Evolutionary conservation across 495 filamentous ascomycete genomes (phyloP).

Genomic region (Pseudevernia furfuracea): DNA sequence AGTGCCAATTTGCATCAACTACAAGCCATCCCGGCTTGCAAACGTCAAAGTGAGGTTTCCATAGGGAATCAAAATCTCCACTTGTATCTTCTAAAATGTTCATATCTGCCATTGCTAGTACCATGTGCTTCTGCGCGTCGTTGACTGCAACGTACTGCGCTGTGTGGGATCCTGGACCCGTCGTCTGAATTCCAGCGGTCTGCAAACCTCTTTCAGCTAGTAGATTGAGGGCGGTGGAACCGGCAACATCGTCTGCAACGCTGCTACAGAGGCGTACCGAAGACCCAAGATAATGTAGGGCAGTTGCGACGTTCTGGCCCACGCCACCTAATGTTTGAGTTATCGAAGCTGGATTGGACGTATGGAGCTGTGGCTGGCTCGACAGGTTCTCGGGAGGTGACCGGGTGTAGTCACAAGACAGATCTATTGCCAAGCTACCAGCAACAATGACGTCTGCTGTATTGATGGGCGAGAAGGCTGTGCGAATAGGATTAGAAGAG

Average conservation of each 20-base stretch:
- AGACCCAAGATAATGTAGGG: slow-evolving; percentile 56
- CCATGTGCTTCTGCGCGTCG: slow-evolving; percentile 68
- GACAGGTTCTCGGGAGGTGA: slow-evolving; percentile 25
- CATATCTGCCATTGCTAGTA: slow-evolving; percentile 93
- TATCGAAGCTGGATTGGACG: slow-evolving; percentile 80
- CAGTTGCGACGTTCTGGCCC: slow-evolving; percentile 82
- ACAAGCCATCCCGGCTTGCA: slow-evolving; percentile 64
- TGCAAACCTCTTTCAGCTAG: slow-evolving; percentile 57
- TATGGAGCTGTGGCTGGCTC: slow-evolving; percentile 53
- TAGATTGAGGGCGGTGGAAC: slow-evolving; percentile 56
- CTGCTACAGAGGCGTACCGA: slow-evolving; percentile 63
- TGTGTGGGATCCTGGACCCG: slow-evolving; percentile 52
- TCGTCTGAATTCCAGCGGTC: slow-evolving; percentile 51
- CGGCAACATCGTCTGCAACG: slow-evolving; percentile 69
- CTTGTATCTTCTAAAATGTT: slow-evolving; percentile 59
- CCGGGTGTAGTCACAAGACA: slow-evolving; percentile 70
- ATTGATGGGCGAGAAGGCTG: slow-evolving; percentile 6
- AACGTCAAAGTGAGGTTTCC: slow-evolving; percentile 50
- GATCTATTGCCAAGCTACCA: slow-evolving; percentile 80
- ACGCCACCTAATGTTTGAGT: slow-evolving; percentile 84
- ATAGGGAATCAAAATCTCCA: slow-evolving; percentile 41
- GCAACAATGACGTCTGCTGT: slow-evolving; percentile 69
- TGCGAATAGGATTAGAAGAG: background rate
- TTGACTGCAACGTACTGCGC: slow-evolving; percentile 91
- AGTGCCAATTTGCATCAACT: slow-evolving; percentile 76